phyloP scores from a whole-genome alignment of 179 eudicot species.

The Sideroxylon spinosum region DNA sequence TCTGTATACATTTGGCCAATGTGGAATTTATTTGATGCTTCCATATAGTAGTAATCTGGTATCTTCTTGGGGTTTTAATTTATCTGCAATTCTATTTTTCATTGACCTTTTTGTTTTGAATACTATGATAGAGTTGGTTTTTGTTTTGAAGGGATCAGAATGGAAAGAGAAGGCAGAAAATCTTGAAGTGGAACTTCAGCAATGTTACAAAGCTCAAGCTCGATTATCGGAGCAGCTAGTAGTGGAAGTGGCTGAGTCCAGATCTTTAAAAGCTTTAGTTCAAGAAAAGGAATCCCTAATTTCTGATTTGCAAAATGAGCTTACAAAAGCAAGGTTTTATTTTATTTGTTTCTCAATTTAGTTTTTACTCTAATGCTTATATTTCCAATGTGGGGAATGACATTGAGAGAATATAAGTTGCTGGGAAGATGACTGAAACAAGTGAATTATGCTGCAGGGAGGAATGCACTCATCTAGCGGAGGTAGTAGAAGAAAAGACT shows the following conservation, averaged over 20 bases:
- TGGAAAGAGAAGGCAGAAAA: constrained; percentile 96
- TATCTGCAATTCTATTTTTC: neutral
- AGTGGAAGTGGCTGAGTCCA: constrained; percentile 86
- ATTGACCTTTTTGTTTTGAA: neutral
- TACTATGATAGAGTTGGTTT: constrained; percentile 20
- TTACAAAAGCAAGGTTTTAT: constrained; percentile 58
- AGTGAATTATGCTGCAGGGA: constrained; percentile 42
- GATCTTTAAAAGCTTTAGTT: constrained; percentile 61
- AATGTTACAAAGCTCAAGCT: constrained; percentile 94
- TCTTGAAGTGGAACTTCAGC: constrained; percentile 89
- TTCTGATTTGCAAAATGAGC: constrained; percentile 51
- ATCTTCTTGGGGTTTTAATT: neutral
- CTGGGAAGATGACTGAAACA: neutral
- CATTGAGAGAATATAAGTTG: neutral
- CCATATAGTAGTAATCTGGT: neutral
- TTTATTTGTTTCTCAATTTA: neutral
- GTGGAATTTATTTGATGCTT: neutral
- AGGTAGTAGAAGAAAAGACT: constrained; percentile 63
- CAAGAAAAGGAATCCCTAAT: constrained; percentile 73
- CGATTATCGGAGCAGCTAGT: constrained; percentile 91
- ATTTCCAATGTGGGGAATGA: neutral
- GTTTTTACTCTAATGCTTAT: neutral
- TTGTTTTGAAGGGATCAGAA: constrained; percentile 67
- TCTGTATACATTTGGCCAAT: neutral
- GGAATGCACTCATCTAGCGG: constrained; percentile 54